Percentiles rank a stretch among this genome's conserved stretches.
phyloP scores from a whole-genome alignment of 805 yeast genomes.

The Yarrowia sp. region DNA sequence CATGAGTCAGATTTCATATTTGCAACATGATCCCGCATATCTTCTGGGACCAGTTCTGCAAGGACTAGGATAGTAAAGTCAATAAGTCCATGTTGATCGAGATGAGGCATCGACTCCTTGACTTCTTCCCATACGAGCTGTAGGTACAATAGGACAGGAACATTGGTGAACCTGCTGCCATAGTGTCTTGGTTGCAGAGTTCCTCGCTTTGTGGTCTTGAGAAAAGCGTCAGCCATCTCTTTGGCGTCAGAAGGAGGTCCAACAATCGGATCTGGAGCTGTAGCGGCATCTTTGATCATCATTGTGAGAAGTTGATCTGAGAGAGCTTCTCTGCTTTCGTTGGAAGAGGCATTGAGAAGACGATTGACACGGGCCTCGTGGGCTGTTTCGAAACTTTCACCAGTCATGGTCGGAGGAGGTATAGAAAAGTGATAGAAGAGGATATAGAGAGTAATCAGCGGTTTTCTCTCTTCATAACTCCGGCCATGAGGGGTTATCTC shows the following conservation, averaged over 20 bases:
- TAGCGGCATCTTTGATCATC: conserved; percentile 10
- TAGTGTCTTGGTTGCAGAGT: neutral
- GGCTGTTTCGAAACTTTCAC: neutral
- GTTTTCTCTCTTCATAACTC: too few relatives aligned
- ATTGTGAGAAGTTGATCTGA: neutral
- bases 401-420: neutral
- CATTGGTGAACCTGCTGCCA: conserved; percentile 16
- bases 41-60: conserved; percentile 2
- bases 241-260: neutral
- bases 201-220: conserved; percentile 6
- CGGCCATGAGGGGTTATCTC: conserved; percentile 11
- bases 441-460: too few relatives aligned
- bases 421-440: too few relatives aligned
- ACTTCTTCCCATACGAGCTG: conserved; percentile 2
- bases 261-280: neutral
- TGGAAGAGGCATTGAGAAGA: conserved; percentile 17
- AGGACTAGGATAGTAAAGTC: neutral
- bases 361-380: conserved; percentile 11
- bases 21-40: neutral
- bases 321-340: conserved; percentile 2
- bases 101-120: conserved; percentile 4
- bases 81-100: conserved; percentile 4
- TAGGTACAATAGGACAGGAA: conserved; percentile 10
- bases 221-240: neutral
- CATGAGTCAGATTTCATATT: neutral